phyloP scores from a whole-genome alignment of 768 basidiomycete genomes.

The Pleurotus tuber-regium region DNA sequence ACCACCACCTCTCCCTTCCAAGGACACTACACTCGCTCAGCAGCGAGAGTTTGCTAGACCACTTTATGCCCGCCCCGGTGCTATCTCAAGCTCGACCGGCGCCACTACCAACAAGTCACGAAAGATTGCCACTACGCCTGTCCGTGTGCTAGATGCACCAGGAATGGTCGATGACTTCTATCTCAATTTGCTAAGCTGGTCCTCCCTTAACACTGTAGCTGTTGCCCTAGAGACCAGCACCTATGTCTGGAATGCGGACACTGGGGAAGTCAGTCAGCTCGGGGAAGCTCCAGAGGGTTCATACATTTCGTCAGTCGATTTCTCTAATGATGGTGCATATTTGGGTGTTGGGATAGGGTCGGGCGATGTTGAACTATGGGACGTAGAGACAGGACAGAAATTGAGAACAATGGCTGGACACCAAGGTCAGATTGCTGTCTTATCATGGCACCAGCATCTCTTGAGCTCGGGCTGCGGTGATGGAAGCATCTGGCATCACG shows the following conservation, averaged over 20 bases:
- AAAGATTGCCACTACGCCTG: constrained; percentile 82
- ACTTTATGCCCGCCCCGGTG: constrained; percentile 66
- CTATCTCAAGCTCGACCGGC: constrained; percentile 57
- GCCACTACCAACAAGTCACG: constrained; percentile 68
- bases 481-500: constrained; percentile 96
- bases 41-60: constrained; percentile 79
- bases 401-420: constrained; percentile 92
- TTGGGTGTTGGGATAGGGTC: constrained; percentile 77
- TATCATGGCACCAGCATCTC: constrained; percentile 88
- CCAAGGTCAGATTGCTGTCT: constrained; percentile 74
- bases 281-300: constrained; percentile 74
- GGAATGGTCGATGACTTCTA: constrained; percentile 96
- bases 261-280: constrained; percentile 77
- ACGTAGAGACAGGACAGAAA: constrained; percentile 73
- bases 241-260: constrained; percentile 94
- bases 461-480: constrained; percentile 88
- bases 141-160: constrained; percentile 94
- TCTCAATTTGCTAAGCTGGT: constrained; percentile 92
- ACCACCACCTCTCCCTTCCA: constrained; percentile 70
- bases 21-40: constrained; percentile 69
- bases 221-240: constrained; percentile 86
- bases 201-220: constrained; percentile 78
- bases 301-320: constrained; percentile 76
- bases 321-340: constrained; percentile 78
- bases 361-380: constrained; percentile 95